Conservation (phyloP, 2,329 filamentous ascomycete genomes). For the Ustilaginoidea virens region DNA sequence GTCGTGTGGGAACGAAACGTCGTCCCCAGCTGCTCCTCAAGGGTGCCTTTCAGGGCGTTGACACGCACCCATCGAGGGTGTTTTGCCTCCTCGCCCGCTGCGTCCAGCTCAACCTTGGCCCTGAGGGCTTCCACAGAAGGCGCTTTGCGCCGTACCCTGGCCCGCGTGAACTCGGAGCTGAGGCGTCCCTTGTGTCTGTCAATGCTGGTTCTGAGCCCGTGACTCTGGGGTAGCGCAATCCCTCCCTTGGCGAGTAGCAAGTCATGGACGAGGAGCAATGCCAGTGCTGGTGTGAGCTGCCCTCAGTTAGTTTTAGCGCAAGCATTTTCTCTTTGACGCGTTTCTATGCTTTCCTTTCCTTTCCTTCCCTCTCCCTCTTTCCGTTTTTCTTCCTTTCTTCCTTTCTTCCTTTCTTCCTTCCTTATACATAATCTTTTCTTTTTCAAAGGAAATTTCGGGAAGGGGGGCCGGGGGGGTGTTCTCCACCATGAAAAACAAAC, state of each 20-base stretch:
- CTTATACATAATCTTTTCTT: not conserved
- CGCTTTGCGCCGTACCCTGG: conserved; percentile 56
- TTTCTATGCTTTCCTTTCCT: too few species aligned
- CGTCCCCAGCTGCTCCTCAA: conserved; percentile 56
- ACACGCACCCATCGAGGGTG: conserved; percentile 89
- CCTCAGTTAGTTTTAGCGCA: too few species aligned
- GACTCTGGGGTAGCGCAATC: conserved; percentile 63
- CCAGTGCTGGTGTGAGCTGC: conserved; percentile 68
- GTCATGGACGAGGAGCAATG: conserved; percentile 75
- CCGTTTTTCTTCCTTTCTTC: not conserved
- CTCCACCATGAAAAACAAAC: conserved; percentile 34
- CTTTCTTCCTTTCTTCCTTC: not conserved
- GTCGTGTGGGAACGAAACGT: conserved; percentile 54
- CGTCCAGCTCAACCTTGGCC: conserved; percentile 35
- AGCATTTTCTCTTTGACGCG: too few species aligned
- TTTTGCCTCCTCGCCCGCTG: conserved; percentile 31
- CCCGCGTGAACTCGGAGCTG: conserved; percentile 66
- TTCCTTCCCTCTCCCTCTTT: too few species aligned
- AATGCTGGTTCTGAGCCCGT: conserved; percentile 61
- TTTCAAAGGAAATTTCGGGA: not conserved
- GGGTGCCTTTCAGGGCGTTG: conserved; percentile 59
- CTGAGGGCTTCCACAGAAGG: conserved; percentile 52
- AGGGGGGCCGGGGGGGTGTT: too few species aligned
- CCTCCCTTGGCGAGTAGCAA: conserved; percentile 67
- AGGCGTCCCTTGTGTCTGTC: conserved; percentile 72